These are phyloP conservation scores for Dactylellina haptotyla DNA, from an alignment of 2,329 filamentous ascomycete genomes.

Conservation along the genomic window DNA sequence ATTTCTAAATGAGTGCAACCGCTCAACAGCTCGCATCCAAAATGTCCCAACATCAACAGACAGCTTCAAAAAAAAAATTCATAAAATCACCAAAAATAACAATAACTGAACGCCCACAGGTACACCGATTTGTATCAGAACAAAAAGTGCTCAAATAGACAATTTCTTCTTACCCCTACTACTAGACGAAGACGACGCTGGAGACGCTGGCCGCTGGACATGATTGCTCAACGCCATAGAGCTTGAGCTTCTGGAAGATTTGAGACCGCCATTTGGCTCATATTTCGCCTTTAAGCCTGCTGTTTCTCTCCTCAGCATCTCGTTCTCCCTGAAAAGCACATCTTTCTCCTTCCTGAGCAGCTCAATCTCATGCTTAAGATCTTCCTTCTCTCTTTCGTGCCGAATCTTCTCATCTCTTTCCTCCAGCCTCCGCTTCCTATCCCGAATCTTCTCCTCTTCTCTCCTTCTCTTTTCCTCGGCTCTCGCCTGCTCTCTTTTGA, in stretches of 20 bases:
- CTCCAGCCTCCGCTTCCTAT: conserved; percentile 65
- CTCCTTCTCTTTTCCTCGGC: conserved; percentile 72
- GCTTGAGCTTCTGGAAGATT: conserved; percentile 33
- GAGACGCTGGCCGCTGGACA: conserved; percentile 33
- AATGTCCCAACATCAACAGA: background rate
- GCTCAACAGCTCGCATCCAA: background rate
- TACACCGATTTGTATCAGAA: background rate
- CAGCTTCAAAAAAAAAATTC: background rate
- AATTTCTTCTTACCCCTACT: conserved; percentile 34
- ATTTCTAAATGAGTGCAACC: background rate
- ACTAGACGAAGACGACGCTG: conserved; percentile 35
- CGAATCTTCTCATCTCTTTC: conserved; percentile 65
- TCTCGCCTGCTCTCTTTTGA: conserved; percentile 72
- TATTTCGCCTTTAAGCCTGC: conserved; percentile 32
- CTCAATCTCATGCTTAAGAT: conserved; percentile 68
- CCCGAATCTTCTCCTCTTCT: conserved; percentile 71
- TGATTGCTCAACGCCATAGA: conserved; percentile 24
- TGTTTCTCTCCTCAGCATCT: conserved; percentile 68
- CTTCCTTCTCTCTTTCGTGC: conserved; percentile 61
- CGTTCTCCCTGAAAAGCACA: conserved; percentile 66
- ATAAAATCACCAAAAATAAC: background rate
- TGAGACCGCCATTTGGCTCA: conserved; percentile 5
- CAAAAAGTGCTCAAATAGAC: conserved; percentile 7
- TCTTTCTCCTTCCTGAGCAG: conserved; percentile 66
- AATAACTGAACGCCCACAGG: background rate